Evolutionary conservation across 352 stramenopile species (phyloP).

Genomic region (Globisporangium yorkense): DNA sequence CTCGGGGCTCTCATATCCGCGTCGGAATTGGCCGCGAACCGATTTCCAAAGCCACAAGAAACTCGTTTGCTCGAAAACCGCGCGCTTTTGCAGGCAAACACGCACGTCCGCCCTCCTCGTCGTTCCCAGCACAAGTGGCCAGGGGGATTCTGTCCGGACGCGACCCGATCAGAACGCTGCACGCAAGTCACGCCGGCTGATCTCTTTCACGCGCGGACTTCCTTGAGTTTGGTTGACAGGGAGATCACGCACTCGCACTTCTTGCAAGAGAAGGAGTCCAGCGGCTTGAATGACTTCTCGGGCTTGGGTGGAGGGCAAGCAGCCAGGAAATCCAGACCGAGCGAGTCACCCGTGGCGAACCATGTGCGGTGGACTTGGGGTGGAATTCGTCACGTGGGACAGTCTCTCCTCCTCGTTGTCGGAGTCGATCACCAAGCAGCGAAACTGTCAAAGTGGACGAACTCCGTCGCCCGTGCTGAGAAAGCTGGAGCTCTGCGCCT

Average conservation of each 20-base stretch:
- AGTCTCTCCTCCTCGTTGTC: not conserved
- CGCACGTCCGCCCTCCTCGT: too few relatives aligned
- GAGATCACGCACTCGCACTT: not conserved
- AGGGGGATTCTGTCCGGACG: not conserved
- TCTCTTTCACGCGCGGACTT: not conserved
- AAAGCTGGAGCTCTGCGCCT: too few relatives aligned
- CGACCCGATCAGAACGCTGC: not conserved
- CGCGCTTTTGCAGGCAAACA: not conserved
- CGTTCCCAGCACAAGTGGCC: not conserved
- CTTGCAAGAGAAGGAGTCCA: not conserved
- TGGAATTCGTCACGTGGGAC: not conserved
- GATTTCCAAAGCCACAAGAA: not conserved
- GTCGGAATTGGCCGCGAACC: not conserved
- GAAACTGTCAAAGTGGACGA: not conserved
- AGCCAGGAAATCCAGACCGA: too few relatives aligned
- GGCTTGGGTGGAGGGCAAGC: too few relatives aligned
- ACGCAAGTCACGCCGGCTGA: not conserved
- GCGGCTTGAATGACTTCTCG: too few relatives aligned
- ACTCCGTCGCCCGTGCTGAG: not conserved
- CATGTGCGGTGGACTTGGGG: not conserved
- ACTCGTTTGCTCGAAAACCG: not conserved
- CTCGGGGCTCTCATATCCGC: not conserved
- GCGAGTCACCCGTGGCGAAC: not conserved
- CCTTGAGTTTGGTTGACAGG: not conserved
- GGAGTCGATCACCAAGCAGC: too few relatives aligned